Conservation (phyloP, 73 alveolate genomes). For the Stentor coeruleus region DNA sequence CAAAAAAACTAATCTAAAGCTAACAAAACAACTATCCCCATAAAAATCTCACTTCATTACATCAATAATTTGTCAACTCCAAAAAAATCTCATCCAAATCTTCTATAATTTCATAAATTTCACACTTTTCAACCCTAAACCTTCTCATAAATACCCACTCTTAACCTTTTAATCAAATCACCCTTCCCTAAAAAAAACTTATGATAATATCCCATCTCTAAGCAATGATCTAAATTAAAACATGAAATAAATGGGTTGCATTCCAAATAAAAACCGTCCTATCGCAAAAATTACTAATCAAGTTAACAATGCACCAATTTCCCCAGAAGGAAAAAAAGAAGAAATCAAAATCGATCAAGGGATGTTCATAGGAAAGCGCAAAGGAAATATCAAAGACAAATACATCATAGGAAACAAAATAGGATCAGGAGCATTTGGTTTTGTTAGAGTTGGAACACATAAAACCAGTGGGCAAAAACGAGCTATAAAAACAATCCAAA, state of each 20-base stretch:
- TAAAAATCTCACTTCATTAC: no score
- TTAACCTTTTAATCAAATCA: no score
- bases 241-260: background rate
- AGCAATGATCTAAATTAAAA: no score
- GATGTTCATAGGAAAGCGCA: slow-evolving; percentile 42
- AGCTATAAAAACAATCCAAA: slow-evolving; percentile 46
- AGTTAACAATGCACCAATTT: background rate
- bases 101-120: no score
- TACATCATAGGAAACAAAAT: slow-evolving; percentile 57
- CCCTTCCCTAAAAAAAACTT: no score
- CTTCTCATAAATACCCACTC: no score
- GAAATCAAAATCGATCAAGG: slow-evolving; percentile 14
- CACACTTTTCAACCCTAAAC: no score
- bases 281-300: background rate
- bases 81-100: no score
- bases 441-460: slow-evolving; percentile 59
- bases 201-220: no score
- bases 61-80: no score
- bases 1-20: no score
- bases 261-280: slow-evolving; percentile 8
- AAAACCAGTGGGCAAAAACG: slow-evolving; percentile 49
- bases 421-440: slow-evolving; percentile 71
- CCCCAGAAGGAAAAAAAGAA: background rate
- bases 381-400: slow-evolving; percentile 61
- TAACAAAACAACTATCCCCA: no score